Base-by-base conservation (phyloP, 2,329 filamentous ascomycete species). In the Hypoxylon sp. region DNA sequence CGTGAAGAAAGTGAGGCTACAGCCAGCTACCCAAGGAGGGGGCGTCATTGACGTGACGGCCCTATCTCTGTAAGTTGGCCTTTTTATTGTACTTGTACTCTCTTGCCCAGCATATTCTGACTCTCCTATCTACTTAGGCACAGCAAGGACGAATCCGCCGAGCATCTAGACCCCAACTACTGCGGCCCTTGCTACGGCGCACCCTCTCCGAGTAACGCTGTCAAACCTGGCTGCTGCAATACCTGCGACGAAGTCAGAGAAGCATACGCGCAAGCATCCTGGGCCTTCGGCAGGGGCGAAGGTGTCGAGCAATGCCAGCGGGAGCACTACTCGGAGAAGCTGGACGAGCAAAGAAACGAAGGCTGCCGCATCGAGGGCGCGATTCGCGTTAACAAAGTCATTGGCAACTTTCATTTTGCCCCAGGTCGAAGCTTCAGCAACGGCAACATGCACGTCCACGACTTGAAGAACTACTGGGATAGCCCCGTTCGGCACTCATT, bases 391-490 rank as follows among this genome's bases (percentile, higher is more conserved):
- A 99, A 99, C 83, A 99, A 99, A 79, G 95, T 99, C 21, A 85
- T 99, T 51, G 95, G 95, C 54, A 99, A 99, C 80, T 99, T 99
- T 83, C 95, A 99, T 77, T 89, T 99, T 69, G 95, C 96, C 1
- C 95, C 95, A 1, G 95, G 95, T 69, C 91, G 94, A 77, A 94
- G 89, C 74, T 98, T 98, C 83, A 96, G 90, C 75, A 96, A 91
- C 71, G 92, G 92, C 66, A 96, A 97, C 79, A 89, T 98, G 86
- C 95, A 99, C 78, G 91, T 97, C 17, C 95, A 99, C 79, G 96
- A 99, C 72, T 81, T 99, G 63, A 92, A 97, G 76, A 96, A 95
- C 80, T 99, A 97, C 82, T 90, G 92, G 80, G 88, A 94, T 64
- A 84, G 83, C 18, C 83, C 87, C 26, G 82, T 88, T 55, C 81